A percentile compares a stretch with the other conserved stretches of the same genome.
These are phyloP conservation scores for Polygonum aviculare DNA, from an alignment of 148 eudicot species.

Conservation along the genomic window DNA sequence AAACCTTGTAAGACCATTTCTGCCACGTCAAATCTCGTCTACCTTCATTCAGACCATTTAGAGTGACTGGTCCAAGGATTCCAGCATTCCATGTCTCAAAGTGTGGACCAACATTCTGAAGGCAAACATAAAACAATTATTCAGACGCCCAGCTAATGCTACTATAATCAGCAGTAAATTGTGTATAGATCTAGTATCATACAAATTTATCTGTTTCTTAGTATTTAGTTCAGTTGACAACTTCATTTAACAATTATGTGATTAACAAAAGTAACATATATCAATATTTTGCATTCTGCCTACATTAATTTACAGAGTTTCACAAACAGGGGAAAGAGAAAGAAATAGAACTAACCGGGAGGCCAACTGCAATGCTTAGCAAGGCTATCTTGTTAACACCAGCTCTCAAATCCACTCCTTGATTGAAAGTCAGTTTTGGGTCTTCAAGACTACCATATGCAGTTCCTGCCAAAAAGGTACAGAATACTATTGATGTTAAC, in stretches of 20 bases:
- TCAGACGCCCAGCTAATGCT: conserved; percentile 7
- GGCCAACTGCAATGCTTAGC: conserved; percentile 87
- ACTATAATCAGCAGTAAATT: neutral
- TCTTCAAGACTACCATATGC: conserved; percentile 70
- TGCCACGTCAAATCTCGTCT: conserved; percentile 82
- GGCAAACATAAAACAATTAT: conserved; percentile 9
- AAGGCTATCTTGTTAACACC: conserved; percentile 77
- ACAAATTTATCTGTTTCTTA: neutral
- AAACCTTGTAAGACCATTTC: conserved; percentile 87
- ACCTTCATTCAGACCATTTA: conserved; percentile 65
- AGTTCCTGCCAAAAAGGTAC: conserved; percentile 40
- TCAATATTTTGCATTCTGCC: neutral
- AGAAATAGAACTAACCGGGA: conserved; percentile 32
- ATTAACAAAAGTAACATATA: neutral
- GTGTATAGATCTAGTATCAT: neutral
- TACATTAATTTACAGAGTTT: neutral
- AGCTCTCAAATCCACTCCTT: conserved; percentile 60
- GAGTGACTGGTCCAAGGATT: conserved; percentile 68
- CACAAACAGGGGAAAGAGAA: neutral
- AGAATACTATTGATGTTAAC: neutral
- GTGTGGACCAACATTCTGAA: conserved; percentile 74
- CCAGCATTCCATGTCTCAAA: conserved; percentile 80
- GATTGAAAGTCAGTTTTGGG: conserved; percentile 59
- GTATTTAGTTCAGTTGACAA: neutral
- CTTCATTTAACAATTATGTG: neutral